Evolutionary conservation across 2,329 filamentous ascomycete genomes (phyloP).

Genomic region (Diaporthe caulivora): DNA sequence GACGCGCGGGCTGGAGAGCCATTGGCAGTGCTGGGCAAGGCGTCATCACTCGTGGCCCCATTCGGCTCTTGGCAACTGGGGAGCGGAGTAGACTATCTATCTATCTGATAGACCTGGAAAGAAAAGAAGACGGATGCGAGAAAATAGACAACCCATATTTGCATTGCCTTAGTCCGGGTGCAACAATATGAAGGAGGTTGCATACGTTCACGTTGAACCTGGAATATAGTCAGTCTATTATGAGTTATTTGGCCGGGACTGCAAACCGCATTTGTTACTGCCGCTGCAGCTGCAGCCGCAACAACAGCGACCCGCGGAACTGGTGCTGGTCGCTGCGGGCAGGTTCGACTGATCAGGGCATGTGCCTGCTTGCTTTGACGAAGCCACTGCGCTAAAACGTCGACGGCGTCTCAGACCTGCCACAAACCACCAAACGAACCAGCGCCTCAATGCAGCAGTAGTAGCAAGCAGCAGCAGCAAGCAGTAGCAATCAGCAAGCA

Average conservation of each 20-base stretch:
- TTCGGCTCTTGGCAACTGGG: conserved; percentile 10
- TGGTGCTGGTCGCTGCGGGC: neutral
- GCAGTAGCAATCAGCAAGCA: neutral
- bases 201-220: too few relatives aligned
- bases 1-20: conserved; percentile 1
- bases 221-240: too few relatives aligned
- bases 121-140: neutral
- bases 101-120: too few relatives aligned
- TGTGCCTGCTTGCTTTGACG: conserved; percentile 47
- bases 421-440: conserved; percentile 28
- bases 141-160: neutral
- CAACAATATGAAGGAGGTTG: neutral
- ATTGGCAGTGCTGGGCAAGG: conserved; percentile 13
- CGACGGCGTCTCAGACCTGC: conserved; percentile 48
- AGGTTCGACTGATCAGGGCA: conserved; percentile 35
- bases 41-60: neutral
- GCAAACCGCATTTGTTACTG: neutral
- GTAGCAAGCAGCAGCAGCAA: neutral
- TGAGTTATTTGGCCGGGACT: neutral
- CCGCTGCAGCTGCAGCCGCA: neutral
- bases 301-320: neutral
- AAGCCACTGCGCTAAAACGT: conserved; percentile 51
- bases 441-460: conserved; percentile 25
- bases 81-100: too few relatives aligned
- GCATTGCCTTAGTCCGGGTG: neutral